Conservation (phyloP, 805 yeast genomes). For the Metschnikowia corniflorae region DNA sequence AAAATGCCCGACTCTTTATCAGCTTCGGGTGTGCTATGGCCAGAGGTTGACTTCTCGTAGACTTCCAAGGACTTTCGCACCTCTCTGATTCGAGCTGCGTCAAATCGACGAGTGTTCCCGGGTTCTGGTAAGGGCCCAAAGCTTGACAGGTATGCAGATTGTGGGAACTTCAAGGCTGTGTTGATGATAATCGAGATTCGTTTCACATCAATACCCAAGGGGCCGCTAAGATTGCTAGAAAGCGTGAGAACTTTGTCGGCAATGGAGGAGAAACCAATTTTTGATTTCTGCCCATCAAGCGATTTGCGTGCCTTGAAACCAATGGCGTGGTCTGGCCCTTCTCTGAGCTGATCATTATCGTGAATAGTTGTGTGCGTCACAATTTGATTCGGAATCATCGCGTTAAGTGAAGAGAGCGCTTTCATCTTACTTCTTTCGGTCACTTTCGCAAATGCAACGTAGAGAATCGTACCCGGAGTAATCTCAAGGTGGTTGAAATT, state of each 20-base stretch:
- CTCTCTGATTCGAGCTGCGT: conserved; percentile 85
- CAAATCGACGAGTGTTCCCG: conserved; percentile 64
- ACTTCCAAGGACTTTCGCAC: conserved; percentile 58
- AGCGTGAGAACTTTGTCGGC: conserved; percentile 6
- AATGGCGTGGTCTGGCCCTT: neutral
- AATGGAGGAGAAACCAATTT: conserved; percentile 1
- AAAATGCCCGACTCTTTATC: conserved; percentile 23
- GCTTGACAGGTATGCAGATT: conserved; percentile 47
- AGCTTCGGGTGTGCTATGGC: conserved; percentile 3
- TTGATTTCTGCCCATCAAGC: neutral
- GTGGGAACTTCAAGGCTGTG: conserved; percentile 32
- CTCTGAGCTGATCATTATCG: neutral
- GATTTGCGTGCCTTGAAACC: neutral
- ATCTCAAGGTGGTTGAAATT: conserved; percentile 79
- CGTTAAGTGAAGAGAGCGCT: neutral
- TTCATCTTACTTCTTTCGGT: conserved; percentile 21
- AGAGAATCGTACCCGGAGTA: conserved; percentile 70
- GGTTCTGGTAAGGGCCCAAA: conserved; percentile 81
- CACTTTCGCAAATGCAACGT: conserved; percentile 82
- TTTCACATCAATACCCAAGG: conserved; percentile 24
- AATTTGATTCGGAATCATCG: neutral
- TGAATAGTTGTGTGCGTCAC: neutral
- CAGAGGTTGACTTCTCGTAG: conserved; percentile 21
- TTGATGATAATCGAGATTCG: conserved; percentile 47
- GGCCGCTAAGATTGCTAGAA: conserved; percentile 7